These are phyloP conservation scores for Aureobasidium mangrovei DNA, from an alignment of 2,329 filamentous ascomycete species.

Conservation along the genomic window DNA sequence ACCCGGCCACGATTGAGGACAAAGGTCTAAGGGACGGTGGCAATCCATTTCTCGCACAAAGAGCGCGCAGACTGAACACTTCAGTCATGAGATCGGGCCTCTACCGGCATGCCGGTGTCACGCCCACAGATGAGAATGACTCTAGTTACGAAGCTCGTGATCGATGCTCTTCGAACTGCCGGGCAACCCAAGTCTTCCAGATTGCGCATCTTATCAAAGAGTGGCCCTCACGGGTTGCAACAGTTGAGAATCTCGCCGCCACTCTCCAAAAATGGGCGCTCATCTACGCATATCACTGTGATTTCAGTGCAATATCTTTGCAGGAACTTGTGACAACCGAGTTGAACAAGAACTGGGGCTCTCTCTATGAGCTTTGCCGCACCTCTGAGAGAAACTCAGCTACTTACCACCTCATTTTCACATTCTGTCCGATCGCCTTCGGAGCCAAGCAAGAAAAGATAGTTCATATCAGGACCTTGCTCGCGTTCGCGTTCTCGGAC, in stretches of 20 bases:
- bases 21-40: background rate
- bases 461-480: background rate
- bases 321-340: background rate
- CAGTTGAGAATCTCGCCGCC: background rate
- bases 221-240: background rate
- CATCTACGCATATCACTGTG: background rate
- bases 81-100: background rate
- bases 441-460: background rate
- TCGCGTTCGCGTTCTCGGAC: slow-evolving; percentile 10
- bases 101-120: background rate
- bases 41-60: background rate
- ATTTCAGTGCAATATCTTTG: background rate
- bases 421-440: background rate
- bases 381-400: background rate
- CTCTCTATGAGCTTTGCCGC: slow-evolving; percentile 3
- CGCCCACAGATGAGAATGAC: background rate
- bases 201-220: background rate
- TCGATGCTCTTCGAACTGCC: background rate
- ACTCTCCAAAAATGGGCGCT: background rate
- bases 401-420: slow-evolving; percentile 1
- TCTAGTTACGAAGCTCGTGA: background rate
- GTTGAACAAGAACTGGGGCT: background rate
- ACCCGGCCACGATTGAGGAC: no score
- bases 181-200: background rate
- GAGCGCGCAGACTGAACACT: background rate